Evolutionary conservation across 1,284 basidiomycete genomes (phyloP).

Genomic region (Grifola frondosa): DNA sequence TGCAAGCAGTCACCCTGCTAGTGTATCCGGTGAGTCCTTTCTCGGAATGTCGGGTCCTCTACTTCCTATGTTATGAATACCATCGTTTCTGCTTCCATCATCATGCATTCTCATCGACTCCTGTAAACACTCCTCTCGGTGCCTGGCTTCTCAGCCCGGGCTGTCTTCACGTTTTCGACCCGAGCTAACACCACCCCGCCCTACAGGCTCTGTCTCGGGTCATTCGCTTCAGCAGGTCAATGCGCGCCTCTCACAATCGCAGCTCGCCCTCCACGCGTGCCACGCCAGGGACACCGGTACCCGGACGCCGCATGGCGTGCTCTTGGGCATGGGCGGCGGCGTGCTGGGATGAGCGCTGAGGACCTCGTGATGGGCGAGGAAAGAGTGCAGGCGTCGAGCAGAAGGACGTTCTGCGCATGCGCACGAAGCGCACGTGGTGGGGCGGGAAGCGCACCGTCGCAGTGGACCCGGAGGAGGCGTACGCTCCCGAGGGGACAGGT

Average conservation of each 20-base stretch:
- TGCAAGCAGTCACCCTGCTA: slow-evolving; percentile 27
- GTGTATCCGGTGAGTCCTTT: slow-evolving; percentile 22
- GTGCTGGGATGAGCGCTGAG: slow-evolving; percentile 22
- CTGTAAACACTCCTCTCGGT: slow-evolving; percentile 5
- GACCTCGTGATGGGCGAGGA: slow-evolving; percentile 31
- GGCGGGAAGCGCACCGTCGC: slow-evolving; percentile 33
- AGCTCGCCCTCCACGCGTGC: slow-evolving; percentile 15
- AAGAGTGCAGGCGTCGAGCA: slow-evolving; percentile 30
- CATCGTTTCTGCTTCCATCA: not conserved
- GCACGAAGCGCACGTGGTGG: slow-evolving; percentile 37
- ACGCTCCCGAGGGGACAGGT: slow-evolving; percentile 28
- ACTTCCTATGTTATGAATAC: slow-evolving; percentile 1
- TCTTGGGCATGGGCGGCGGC: slow-evolving; percentile 14
- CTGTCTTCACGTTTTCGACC: not conserved
- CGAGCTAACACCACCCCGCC: not conserved
- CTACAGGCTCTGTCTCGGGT: slow-evolving; percentile 29
- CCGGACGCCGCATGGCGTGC: slow-evolving; percentile 31
- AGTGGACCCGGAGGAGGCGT: slow-evolving; percentile 25
- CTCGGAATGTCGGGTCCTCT: not conserved
- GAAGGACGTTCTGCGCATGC: slow-evolving; percentile 20
- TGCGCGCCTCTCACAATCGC: slow-evolving; percentile 22
- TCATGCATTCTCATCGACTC: slow-evolving; percentile 1
- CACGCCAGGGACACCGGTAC: slow-evolving; percentile 16
- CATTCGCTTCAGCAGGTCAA: slow-evolving; percentile 30
- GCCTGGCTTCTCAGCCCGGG: not conserved